Percentiles rank a stretch among this genome's conserved stretches.
phyloP scores from a whole-genome alignment of 805 yeast species.

The Kuraishia piskuri region DNA sequence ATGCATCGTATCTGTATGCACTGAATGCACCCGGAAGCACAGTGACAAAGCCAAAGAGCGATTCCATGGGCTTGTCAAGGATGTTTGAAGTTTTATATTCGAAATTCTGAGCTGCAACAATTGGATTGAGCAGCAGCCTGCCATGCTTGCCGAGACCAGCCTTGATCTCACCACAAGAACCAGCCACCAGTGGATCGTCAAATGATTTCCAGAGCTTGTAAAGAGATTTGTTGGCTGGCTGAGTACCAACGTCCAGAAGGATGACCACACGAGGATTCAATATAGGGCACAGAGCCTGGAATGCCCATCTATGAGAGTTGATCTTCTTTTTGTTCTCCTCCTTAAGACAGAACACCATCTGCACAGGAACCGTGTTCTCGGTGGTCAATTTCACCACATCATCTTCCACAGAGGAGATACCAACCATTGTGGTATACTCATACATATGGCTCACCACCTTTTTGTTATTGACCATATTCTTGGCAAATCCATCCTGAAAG shows the following conservation, averaged over 20 bases:
- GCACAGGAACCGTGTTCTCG: constrained; percentile 69
- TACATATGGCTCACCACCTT: constrained; percentile 82
- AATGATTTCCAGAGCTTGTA: constrained; percentile 89
- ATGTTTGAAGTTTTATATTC: constrained; percentile 95
- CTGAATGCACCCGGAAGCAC: constrained; percentile 97
- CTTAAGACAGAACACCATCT: constrained; percentile 80
- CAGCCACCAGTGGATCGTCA: constrained; percentile 75
- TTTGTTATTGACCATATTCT: constrained; percentile 76
- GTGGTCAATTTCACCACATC: constrained; percentile 60
- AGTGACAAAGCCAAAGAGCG: constrained; percentile 87
- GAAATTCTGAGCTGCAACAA: constrained; percentile 94
- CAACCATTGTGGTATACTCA: constrained; percentile 90
- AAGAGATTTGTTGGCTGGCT: constrained; percentile 76
- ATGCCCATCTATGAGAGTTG: constrained; percentile 95
- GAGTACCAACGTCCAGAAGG: constrained; percentile 89
- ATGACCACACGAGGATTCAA: constrained; percentile 78
- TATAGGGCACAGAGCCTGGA: constrained; percentile 83
- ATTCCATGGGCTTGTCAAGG: constrained; percentile 91
- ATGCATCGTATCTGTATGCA: constrained; percentile 82
- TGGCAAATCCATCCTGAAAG: constrained; percentile 94
- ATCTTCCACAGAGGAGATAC: constrained; percentile 53
- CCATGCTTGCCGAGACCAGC: constrained; percentile 63
- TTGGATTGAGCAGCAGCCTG: constrained; percentile 58
- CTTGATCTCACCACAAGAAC: constrained; percentile 96
- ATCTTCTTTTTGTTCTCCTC: constrained; percentile 86